A percentile compares a stretch with the other conserved stretches of the same genome.
Evolutionary conservation across 345 rosid genomes (phyloP).

Genomic region (Eutrema heterophyllum): DNA sequence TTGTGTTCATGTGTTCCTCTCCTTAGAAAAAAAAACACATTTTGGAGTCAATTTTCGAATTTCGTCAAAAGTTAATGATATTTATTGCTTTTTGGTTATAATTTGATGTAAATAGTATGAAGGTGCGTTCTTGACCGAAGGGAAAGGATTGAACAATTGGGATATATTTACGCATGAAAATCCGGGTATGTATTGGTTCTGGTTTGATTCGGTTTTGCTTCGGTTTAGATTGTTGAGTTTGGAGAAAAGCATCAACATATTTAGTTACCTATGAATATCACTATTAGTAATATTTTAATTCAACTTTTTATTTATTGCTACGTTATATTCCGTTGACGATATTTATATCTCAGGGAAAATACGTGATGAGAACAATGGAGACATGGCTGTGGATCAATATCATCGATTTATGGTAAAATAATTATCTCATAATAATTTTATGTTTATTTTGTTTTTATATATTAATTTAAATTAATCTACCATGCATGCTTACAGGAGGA

Average conservation of each 20-base stretch:
- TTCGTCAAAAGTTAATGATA: background rate
- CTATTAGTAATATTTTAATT: too few relatives aligned
- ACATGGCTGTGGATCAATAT: conserved; percentile 33
- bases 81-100: background rate
- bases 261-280: too few relatives aligned
- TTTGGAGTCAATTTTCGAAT: background rate
- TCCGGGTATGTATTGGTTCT: conserved; percentile 15
- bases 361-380: conserved; percentile 29
- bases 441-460: background rate
- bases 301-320: too few relatives aligned
- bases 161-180: conserved; percentile 41
- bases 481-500: conserved; percentile 50
- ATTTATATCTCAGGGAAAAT: conserved; percentile 26
- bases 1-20: background rate
- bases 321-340: background rate
- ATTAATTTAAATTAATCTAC: background rate
- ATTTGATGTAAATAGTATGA: conserved; percentile 35
- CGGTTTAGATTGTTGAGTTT: background rate
- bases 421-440: background rate
- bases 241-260: background rate
- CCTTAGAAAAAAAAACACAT: background rate
- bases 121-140: conserved; percentile 50
- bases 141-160: conserved; percentile 59
- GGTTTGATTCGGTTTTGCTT: background rate
- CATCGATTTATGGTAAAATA: conserved; percentile 24